Conservation (phyloP, 73 alveolate genomes). For the Paramecium sonneborni region DNA sequence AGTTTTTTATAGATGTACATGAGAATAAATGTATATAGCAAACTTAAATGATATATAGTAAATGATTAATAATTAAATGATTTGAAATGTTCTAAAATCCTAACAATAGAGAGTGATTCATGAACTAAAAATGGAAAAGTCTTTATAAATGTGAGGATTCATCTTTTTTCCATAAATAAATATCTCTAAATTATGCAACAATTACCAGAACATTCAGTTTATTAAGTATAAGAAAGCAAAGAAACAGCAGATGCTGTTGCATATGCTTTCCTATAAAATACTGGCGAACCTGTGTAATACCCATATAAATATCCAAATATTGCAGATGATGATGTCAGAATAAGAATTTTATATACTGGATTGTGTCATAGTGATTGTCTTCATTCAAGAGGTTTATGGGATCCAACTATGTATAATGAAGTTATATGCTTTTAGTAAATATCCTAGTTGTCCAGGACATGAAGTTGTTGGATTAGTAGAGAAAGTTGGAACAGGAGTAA, state of each 20-base stretch:
- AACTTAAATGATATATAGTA: neutral
- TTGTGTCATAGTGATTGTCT: constrained; percentile 79
- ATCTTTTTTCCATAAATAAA: neutral
- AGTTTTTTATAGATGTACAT: no score
- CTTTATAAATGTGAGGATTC: neutral
- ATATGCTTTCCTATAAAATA: neutral
- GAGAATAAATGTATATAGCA: neutral
- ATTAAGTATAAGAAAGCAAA: neutral
- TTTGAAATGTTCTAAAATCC: neutral
- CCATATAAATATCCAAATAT: constrained; percentile 64
- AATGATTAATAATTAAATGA: neutral
- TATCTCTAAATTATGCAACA: constrained; percentile 22
- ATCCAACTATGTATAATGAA: constrained; percentile 40
- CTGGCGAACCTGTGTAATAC: neutral
- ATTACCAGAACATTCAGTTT: neutral
- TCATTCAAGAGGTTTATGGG: constrained; percentile 72
- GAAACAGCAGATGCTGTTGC: constrained; percentile 58
- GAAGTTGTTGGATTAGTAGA: constrained; percentile 79
- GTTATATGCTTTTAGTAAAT: constrained; percentile 9
- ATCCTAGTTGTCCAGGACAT: constrained; percentile 87
- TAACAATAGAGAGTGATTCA: neutral
- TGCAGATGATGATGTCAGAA: constrained; percentile 74
- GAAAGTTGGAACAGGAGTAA: constrained; percentile 71
- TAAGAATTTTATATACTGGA: constrained; percentile 73
- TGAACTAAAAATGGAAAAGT: neutral